A percentile compares a stretch with the other conserved stretches of the same genome.
These are phyloP conservation scores for Candolleomyces eurysporus DNA, from an alignment of 768 basidiomycete species.

Conservation along the genomic window DNA sequence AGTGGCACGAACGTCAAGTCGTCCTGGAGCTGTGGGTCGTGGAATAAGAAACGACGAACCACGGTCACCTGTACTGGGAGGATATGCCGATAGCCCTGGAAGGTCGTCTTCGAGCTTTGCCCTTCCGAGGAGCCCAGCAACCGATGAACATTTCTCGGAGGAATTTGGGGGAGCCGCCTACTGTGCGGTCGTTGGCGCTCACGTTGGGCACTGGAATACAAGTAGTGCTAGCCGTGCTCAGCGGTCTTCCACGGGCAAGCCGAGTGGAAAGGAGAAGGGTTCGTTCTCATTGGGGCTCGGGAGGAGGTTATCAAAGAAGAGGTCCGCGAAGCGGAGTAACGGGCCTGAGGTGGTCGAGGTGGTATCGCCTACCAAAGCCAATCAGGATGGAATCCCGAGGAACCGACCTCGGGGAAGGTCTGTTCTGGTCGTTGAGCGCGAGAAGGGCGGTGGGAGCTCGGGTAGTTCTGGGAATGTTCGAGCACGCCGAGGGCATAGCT, in stretches of 20 bases:
- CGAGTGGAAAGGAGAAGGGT: conserved; percentile 1
- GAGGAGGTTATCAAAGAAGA: neutral
- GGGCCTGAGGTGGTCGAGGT: neutral
- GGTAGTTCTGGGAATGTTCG: neutral
- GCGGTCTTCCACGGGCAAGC: neutral
- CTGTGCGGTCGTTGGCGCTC: neutral
- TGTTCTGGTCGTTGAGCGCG: neutral
- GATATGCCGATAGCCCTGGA: neutral
- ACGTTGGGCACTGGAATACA: neutral
- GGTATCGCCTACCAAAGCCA: neutral
- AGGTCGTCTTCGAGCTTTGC: neutral
- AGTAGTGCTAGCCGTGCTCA: neutral
- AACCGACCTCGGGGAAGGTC: conserved; percentile 4
- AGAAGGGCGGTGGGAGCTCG: neutral
- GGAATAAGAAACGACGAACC: neutral
- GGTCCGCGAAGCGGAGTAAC: neutral
- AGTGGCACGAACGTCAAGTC: neutral
- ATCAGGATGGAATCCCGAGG: neutral
- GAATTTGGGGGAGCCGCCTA: neutral
- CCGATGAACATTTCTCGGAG: neutral
- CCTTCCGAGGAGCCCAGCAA: neutral
- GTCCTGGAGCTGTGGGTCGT: neutral
- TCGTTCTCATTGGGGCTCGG: neutral
- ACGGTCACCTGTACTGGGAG: neutral
- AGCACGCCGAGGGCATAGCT: neutral